Evolutionary conservation across 139 green algal species (phyloP), one percentile per base, ranked within the genome.

Genomic region (Pseudopediastrum boryanum): DNA sequence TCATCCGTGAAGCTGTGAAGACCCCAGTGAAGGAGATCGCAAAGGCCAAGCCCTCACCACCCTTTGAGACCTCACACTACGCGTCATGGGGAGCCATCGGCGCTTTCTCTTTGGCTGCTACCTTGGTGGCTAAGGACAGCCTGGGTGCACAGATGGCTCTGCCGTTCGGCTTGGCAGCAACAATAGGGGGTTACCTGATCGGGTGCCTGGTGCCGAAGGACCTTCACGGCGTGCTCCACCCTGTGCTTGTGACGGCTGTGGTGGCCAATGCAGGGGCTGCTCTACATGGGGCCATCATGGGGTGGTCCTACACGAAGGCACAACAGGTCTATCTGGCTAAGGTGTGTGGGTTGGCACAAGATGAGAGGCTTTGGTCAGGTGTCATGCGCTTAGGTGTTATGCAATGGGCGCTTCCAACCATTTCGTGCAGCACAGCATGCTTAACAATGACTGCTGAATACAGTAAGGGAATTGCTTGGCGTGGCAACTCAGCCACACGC

Each of bases 251-350:
- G 6, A 90, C 83, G 27, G 91, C 87, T 0, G n/a, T 89, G 7
- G 56, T 82, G 0, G 87, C 85, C 80, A 94, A 95, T 44, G 71
- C 72, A 7, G 77, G 79, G 3, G 84, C 81, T 1, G 85, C 81
- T 0, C 52, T 88, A 52, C 80, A 91, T 41, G 89, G 85, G 10
- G 33, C 29, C 27, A 38, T 91, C 21, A 86, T 82, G 27, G 83
- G 87, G 29, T n/a, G 83, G 6, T 59, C 39, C 1, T 95, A 94
- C 79, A 67, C 71, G 9, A 56, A 44, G 0, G 76, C 83, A 2
- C 82, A 94, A 39, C 69, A 86, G 54, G 70, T 71, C 59, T 94
- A 92, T 66, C 75, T 93, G 33, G 85, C 82, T 41, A 93, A 92
- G 82, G 86, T 84, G 44, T 12, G 52, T 19, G 25, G 21, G 38